Evolutionary conservation across 345 rosid species (phyloP).

Genomic region (Populus euphratica): DNA sequence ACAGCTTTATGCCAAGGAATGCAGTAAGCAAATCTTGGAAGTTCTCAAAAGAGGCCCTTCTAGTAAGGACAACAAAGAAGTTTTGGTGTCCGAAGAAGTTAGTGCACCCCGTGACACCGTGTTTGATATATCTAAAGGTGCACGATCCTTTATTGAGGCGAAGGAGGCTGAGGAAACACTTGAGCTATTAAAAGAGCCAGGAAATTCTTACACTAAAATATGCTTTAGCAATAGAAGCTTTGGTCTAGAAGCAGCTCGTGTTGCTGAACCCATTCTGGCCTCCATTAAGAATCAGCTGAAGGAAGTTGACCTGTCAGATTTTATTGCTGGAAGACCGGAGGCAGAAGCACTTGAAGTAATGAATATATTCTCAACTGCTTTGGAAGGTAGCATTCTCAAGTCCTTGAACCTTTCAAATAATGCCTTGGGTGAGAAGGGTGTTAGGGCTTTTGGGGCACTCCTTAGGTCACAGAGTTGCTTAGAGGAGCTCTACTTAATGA

Average conservation of each 20-base stretch:
- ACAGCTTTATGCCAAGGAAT: constrained; percentile 90
- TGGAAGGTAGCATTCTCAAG: constrained; percentile 62
- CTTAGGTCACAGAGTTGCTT: constrained; percentile 63
- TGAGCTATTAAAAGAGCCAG: constrained; percentile 62
- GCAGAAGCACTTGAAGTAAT: constrained; percentile 85
- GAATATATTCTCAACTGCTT: constrained; percentile 66
- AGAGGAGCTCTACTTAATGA: constrained; percentile 83
- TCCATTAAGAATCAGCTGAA: constrained; percentile 71
- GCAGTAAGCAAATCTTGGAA: constrained; percentile 81
- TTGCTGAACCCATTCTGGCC: constrained; percentile 69
- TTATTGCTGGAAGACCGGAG: constrained; percentile 86
- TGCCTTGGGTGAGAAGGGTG: constrained; percentile 93
- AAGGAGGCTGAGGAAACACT: constrained; percentile 77
- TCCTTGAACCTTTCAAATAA: constrained; percentile 78
- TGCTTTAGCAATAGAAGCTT: constrained; percentile 94
- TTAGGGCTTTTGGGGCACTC: constrained; percentile 73
- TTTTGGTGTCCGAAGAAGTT: constrained; percentile 25
- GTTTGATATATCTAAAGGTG: constrained; percentile 76
- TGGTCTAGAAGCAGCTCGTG: constrained; percentile 70
- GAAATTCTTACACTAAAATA: constrained; percentile 69
- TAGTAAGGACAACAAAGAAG: constrained; percentile 27
- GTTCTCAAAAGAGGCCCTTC: constrained; percentile 66
- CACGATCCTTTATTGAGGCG: constrained; percentile 67
- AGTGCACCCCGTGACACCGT: constrained; percentile 34
- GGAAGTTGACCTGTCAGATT: constrained; percentile 85